Percentiles rank a stretch among this genome's conserved stretches.
Conservation (phyloP, 176 grass and related monocot genomes). For the Urochloa ruziziensis region DNA sequence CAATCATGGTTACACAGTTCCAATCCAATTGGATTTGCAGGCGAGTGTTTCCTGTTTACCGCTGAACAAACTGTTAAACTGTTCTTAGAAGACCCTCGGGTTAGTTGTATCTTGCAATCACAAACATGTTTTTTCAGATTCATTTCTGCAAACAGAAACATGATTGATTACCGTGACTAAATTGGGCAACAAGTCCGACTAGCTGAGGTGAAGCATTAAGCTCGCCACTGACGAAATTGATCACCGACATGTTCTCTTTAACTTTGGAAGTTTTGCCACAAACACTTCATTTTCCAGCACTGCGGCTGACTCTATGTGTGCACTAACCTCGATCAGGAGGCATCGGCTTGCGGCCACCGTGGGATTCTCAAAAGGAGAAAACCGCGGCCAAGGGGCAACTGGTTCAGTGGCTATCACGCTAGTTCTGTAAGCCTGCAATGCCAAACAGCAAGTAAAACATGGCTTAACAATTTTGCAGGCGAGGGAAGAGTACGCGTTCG, state of each 20-base stretch:
- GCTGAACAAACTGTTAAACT: no score
- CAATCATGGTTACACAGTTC: no score
- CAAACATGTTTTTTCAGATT: background rate
- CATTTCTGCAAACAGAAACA: background rate
- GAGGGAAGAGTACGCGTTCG: background rate
- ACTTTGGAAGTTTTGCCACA: background rate
- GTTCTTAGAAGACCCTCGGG: no score
- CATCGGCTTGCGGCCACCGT: no score
- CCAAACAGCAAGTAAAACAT: constrained; percentile 9
- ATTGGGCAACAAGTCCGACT: background rate
- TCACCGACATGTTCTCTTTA: background rate
- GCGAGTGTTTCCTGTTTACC: no score
- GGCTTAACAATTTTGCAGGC: background rate
- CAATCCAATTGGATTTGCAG: no score
- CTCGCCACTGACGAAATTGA: background rate
- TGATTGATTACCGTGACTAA: background rate
- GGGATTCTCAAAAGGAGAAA: constrained; percentile 25
- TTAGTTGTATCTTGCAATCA: no score
- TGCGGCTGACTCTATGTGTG: background rate
- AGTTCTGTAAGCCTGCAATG: background rate
- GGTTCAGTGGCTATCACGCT: background rate
- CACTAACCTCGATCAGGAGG: no score
- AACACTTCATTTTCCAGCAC: no score
- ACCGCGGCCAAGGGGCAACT: background rate
- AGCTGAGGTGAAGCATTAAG: background rate